Conservation (phyloP, 495 filamentous ascomycete genomes). For the Tricharina praecox region DNA sequence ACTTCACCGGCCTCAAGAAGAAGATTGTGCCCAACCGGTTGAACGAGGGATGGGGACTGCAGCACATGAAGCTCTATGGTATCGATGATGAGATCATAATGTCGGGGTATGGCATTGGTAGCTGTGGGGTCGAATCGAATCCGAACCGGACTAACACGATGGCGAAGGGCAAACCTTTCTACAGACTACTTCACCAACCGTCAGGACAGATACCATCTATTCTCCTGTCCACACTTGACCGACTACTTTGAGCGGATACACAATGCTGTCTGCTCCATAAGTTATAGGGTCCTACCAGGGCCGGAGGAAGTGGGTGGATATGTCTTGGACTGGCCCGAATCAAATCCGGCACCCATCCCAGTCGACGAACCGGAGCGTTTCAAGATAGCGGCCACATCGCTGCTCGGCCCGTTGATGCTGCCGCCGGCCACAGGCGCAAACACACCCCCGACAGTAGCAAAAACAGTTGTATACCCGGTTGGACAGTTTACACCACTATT, state of each 20-base stretch:
- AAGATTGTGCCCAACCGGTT: constrained; percentile 67
- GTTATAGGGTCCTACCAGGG: constrained; percentile 57
- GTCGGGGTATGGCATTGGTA: constrained; percentile 46
- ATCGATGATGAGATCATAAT: constrained; percentile 91
- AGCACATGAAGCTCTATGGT: constrained; percentile 99
- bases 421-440: constrained; percentile 26
- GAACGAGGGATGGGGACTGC: constrained; percentile 95
- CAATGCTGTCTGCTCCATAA: constrained; percentile 56
- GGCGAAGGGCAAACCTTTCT: constrained; percentile 64
- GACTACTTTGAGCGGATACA: constrained; percentile 71
- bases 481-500: constrained; percentile 74
- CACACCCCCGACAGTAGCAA: constrained; percentile 17
- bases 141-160: background rate
- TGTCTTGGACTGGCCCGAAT: constrained; percentile 56
- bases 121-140: too few relatives aligned
- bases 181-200: constrained; percentile 92
- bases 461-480: constrained; percentile 54
- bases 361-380: constrained; percentile 51
- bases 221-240: constrained; percentile 58
- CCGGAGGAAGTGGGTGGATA: constrained; percentile 43
- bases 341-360: constrained; percentile 56
- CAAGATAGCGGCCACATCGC: constrained; percentile 44
- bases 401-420: constrained; percentile 49
- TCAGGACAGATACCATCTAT: constrained; percentile 87
- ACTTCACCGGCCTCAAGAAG: constrained; percentile 75